phyloP scores from a whole-genome alignment of 1,284 basidiomycete species.

The Pseudozyma hubeiensis region DNA sequence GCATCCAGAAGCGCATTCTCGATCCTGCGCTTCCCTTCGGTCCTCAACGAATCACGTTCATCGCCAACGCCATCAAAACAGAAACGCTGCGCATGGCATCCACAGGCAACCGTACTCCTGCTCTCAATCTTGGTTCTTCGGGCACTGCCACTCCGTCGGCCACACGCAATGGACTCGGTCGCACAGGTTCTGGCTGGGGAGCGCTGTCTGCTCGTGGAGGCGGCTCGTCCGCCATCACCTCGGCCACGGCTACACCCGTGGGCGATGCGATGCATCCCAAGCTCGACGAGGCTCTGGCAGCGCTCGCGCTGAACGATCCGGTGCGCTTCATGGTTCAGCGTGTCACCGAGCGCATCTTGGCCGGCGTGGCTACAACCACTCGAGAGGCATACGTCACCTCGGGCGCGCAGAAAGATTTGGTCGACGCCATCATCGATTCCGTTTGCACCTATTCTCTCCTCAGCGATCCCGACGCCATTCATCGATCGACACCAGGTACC shows the following conservation, averaged over 20 bases:
- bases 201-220: constrained; percentile 9
- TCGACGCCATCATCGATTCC: constrained; percentile 57
- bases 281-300: constrained; percentile 32
- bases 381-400: constrained; percentile 41
- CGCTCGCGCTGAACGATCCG: constrained; percentile 45
- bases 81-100: constrained; percentile 45
- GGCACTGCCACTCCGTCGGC: constrained; percentile 37
- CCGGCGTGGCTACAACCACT: constrained; percentile 20
- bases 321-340: constrained; percentile 54
- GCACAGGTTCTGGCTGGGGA: constrained; percentile 24
- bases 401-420: constrained; percentile 44
- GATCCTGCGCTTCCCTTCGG: constrained; percentile 42
- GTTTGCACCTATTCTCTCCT: constrained; percentile 57
- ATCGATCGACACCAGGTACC: constrained; percentile 36
- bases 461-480: constrained; percentile 32
- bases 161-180: constrained; percentile 24
- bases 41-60: constrained; percentile 39
- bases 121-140: constrained; percentile 25
- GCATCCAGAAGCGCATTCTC: constrained; percentile 49
- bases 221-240: constrained; percentile 27
- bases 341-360: constrained; percentile 43
- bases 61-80: constrained; percentile 43
- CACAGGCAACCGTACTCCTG: constrained; percentile 12
- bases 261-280: constrained; percentile 36
- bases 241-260: constrained; percentile 50